Conservation (phyloP, 2,329 filamentous ascomycete species). For the Elsinoe fawcettii region DNA sequence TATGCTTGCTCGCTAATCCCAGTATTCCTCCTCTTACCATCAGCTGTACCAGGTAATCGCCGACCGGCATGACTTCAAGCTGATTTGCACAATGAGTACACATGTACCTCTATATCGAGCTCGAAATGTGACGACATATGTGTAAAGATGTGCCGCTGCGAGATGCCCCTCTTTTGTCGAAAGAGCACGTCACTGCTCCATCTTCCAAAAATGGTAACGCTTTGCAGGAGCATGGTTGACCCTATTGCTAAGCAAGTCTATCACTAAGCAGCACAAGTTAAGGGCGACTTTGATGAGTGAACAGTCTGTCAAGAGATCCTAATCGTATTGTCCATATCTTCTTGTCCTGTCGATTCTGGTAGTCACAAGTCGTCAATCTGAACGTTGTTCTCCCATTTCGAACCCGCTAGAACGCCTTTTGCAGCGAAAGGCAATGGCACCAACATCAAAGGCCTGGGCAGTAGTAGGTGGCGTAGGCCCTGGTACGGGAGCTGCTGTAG, state of each 20-base stretch:
- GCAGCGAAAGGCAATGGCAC: neutral
- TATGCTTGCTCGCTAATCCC: no score
- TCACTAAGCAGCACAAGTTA: neutral
- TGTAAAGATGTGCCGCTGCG: no score
- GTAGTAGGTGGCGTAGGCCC: constrained; percentile 66
- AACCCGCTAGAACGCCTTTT: no score
- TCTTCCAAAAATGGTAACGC: neutral
- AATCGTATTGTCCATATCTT: neutral
- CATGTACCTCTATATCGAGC: neutral
- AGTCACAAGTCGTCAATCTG: no score
- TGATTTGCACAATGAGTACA: neutral
- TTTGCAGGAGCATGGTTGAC: neutral
- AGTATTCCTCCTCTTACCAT: no score
- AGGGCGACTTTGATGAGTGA: neutral
- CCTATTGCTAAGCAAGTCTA: neutral
- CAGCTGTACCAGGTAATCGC: neutral
- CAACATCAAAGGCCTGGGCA: constrained; percentile 44
- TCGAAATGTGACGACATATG: neutral
- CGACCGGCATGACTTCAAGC: neutral
- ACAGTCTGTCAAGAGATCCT: neutral
- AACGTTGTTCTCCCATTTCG: no score
- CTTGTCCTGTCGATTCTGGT: no score
- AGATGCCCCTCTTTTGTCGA: neutral
- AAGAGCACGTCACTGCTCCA: constrained; percentile 5
- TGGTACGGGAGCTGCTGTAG: constrained; percentile 58